Evolutionary conservation across 495 filamentous ascomycete species (phyloP), one percentile per base, ranked within the genome.

Genomic region (Penicillium coffeae): DNA sequence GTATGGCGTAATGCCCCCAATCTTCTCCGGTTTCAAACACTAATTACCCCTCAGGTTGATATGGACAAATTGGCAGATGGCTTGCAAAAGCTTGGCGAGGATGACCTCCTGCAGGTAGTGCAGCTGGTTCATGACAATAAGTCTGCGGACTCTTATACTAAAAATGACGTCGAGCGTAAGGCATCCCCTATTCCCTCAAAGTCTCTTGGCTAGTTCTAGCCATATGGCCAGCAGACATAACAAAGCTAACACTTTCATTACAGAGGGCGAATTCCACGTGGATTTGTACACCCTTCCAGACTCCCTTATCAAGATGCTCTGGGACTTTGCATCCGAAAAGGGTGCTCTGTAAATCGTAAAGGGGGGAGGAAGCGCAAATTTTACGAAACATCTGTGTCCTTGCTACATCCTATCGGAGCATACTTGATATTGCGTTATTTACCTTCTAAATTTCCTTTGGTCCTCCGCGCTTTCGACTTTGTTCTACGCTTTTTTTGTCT

Each of bases 61-160:
- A 89, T 96, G 79, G 93, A 99, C 72, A 96, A 95, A 73, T 81
- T 99, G 55, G 93, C 94, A 10, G 94, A 96, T n/a, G 87, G 82
- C 8, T 74, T 95, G n/a, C 82, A 88, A 58, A 86, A 84, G 69
- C 76, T 95, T 22, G 74, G 75, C 51, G 89, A 95, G 65, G 90
- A 95, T 42, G 90, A 97, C 59, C 80, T 99, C 5, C 76, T 99
- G 33, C 85, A 90, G 48, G 89, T 97, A 10, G 92, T 99, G 45
- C 90, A 96, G 72, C 87, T 99, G 85, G 88, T 99, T 40, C 93
- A 97, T 60, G 94, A 99, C 64, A 85, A 96, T 65, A 97, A 97
- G 76, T 81, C 82, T 0, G 75, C 85, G 1, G 88, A 93, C 25
- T 96, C 93, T 1, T 96, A 96, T 64, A 91, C 89, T 34, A 95